Base-by-base conservation (phyloP, 768 basidiomycete genomes). In the Boletus patriciae region DNA sequence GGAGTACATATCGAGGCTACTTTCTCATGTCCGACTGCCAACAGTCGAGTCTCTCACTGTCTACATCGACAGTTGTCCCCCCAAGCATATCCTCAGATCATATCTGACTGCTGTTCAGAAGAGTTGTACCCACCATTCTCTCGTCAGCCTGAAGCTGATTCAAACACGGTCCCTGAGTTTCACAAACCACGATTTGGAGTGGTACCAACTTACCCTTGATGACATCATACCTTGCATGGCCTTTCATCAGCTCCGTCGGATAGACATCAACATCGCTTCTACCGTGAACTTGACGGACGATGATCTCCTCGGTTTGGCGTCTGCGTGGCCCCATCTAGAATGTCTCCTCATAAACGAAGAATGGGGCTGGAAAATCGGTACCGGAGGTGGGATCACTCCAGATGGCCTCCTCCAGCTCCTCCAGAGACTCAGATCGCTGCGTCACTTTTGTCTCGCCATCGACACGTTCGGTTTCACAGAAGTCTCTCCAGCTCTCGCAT, bases 301-400 rank as follows among this genome's bases (percentile, higher is more conserved):
- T 4, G 58, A 60, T 50, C 33, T 66, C 21, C 34, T 62, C 21
- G 44, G 48, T 10, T n/a, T 67, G 44, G 60, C 61, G 0, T 49
- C 63, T 12, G 53, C 61, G 4, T 67, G 66, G 58, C 63, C 63
- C 5, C 57, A 37, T 13, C 49, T 68, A 4, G 49, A 65, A 19
- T 18, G 27, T 13, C 54, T 67, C 11, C 40, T 54, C 50, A 55
- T 67, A 11, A 67, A 68, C 27, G 49, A 55, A 40, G 54, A 60
- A 12, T 66, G 55, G 54, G 66, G 66, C 16, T 68, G 66, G 63
- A 53, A 52, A 18, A 18, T n/a, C 37, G 37, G 16, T 15, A 44
- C 52, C 21, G 45, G 46, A 15, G 43, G 50, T 10, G 66, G 63
- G 15, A 48, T 67, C 40, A 66, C 66, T 0, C 66, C 60, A 5